These are phyloP conservation scores for Echria macrotheca DNA, from an alignment of 495 filamentous ascomycete species.

Conservation along the genomic window DNA sequence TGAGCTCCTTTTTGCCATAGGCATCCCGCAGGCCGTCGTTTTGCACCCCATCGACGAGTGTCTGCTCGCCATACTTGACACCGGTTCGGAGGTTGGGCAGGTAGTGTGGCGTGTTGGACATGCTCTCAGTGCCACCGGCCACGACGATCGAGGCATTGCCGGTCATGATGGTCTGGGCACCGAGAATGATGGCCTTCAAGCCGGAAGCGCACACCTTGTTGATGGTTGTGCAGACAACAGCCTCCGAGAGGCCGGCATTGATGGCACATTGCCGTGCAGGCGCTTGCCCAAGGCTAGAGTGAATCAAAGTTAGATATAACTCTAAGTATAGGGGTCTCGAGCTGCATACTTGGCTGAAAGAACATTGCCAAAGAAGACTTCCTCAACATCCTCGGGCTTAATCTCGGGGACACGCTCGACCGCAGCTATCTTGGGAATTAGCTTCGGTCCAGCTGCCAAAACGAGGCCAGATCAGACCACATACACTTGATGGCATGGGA, in stretches of 20 bases:
- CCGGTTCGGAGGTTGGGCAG: constrained; percentile 76
- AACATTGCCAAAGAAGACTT: constrained; percentile 97
- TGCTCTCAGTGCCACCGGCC: constrained; percentile 91
- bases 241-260: constrained; percentile 71
- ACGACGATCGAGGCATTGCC: constrained; percentile 86
- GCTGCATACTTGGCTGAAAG: constrained; percentile 76
- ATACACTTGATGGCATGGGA: constrained; percentile 86
- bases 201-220: constrained; percentile 98
- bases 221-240: constrained; percentile 81
- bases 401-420: constrained; percentile 79
- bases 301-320: constrained; percentile 9
- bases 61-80: constrained; percentile 84
- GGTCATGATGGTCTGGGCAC: constrained; percentile 92
- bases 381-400: constrained; percentile 83
- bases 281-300: constrained; percentile 84
- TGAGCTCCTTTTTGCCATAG: constrained; percentile 83
- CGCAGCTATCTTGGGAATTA: constrained; percentile 59
- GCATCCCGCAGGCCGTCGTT: constrained; percentile 91
- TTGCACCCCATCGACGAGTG: constrained; percentile 80
- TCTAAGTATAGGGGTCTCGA: neutral
- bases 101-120: constrained; percentile 98
- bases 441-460: no score
- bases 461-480: no score
- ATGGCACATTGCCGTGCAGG: constrained; percentile 92
- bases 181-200: constrained; percentile 90